phyloP scores from a whole-genome alignment of 2,329 filamentous ascomycete species.

The Aspergillus tubingensis region DNA sequence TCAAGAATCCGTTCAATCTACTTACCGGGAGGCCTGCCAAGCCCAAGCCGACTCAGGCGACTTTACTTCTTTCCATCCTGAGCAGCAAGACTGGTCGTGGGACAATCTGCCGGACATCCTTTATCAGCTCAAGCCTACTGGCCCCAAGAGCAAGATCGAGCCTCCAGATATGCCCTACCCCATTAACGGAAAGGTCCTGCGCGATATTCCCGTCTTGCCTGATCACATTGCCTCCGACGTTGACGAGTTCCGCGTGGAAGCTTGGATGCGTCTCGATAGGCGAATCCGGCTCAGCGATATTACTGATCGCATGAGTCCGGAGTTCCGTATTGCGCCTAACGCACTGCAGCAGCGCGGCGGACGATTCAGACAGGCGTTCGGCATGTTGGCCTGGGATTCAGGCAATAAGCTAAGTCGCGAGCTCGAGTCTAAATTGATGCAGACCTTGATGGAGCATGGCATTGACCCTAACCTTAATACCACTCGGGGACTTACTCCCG shows the following conservation, averaged over 20 bases:
- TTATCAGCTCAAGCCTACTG: constrained; percentile 22
- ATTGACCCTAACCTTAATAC: constrained; percentile 19
- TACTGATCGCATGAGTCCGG: constrained; percentile 28
- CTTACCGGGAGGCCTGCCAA: no score
- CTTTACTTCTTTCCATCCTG: constrained; percentile 13
- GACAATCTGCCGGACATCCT: constrained; percentile 27
- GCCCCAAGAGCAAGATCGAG: neutral
- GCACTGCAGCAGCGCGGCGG: constrained; percentile 32
- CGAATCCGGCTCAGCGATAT: constrained; percentile 33
- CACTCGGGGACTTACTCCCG: constrained; percentile 27
- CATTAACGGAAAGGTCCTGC: constrained; percentile 19
- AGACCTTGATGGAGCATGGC: constrained; percentile 8
- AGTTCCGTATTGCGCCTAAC: constrained; percentile 23
- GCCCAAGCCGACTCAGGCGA: neutral
- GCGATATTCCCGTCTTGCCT: constrained; percentile 28
- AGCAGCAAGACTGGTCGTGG: constrained; percentile 25
- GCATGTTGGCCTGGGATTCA: constrained; percentile 30
- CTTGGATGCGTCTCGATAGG: constrained; percentile 34
- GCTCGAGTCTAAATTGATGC: constrained; percentile 8
- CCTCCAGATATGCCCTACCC: constrained; percentile 5
- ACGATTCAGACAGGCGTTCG: constrained; percentile 29
- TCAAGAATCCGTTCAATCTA: neutral
- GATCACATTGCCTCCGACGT: constrained; percentile 34
- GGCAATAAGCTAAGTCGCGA: constrained; percentile 25
- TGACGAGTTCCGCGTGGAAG: constrained; percentile 34